phyloP scores from a whole-genome alignment of 2,329 filamentous ascomycete species.

The Microdochium trichocladiopsis region DNA sequence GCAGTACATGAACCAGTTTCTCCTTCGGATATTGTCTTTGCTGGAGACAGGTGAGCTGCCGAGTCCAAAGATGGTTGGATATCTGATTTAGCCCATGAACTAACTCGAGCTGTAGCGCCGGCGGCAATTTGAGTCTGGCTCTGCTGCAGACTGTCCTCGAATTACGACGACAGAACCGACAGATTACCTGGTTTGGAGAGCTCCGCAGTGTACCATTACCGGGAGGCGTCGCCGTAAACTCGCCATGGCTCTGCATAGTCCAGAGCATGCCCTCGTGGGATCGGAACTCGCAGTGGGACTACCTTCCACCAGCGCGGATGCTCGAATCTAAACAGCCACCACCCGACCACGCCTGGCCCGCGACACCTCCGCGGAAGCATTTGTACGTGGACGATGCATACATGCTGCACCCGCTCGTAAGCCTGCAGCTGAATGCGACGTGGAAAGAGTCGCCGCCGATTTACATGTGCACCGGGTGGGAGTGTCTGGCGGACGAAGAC shows the following conservation, averaged over 20 bases:
- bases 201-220: constrained; percentile 56
- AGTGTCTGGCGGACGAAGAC: constrained; percentile 63
- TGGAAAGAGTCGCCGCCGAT: constrained; percentile 61
- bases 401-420: constrained; percentile 60
- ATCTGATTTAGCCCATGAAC: background rate
- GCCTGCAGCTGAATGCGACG: constrained; percentile 46
- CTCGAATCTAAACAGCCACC: constrained; percentile 21
- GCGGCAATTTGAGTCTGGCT: constrained; percentile 62
- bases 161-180: constrained; percentile 37
- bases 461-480: constrained; percentile 63
- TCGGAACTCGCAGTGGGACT: constrained; percentile 51
- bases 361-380: constrained; percentile 42
- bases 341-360: constrained; percentile 50
- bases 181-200: constrained; percentile 53
- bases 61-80: background rate
- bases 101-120: constrained; percentile 42
- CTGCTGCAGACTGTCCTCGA: constrained; percentile 65
- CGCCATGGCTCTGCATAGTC: constrained; percentile 67
- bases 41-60: constrained; percentile 54
- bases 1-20: constrained; percentile 60
- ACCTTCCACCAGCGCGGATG: constrained; percentile 44
- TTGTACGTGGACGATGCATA: constrained; percentile 49
- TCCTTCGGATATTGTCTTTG: constrained; percentile 60
- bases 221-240: constrained; percentile 54
- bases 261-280: constrained; percentile 52